These are phyloP conservation scores for Fusarium liriodendri DNA, from an alignment of 2,329 filamentous ascomycete species.

Conservation along the genomic window DNA sequence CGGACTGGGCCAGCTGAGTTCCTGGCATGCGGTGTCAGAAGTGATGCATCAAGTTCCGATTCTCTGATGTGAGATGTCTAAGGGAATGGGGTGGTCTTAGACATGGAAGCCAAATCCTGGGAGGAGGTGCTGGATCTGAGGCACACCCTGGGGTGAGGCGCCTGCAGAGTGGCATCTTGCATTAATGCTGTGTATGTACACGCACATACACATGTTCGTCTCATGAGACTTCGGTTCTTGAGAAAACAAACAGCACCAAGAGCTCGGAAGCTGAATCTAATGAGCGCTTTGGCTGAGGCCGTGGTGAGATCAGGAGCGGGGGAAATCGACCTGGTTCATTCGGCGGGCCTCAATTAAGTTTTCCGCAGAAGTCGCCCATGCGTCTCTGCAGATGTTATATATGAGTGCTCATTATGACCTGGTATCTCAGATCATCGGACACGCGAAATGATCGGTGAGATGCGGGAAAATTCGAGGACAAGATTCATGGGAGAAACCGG, in stretches of 20 bases:
- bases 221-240: not conserved
- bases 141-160: not conserved
- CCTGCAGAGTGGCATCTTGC: not conserved
- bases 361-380: not conserved
- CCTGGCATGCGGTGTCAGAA: not conserved
- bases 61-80: not conserved
- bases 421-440: not conserved
- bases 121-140: not conserved
- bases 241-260: not conserved
- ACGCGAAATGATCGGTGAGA: not conserved
- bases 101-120: not conserved
- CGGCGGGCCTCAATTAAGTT: not conserved
- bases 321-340: not conserved
- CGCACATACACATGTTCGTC: not conserved
- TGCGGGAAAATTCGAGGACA: not conserved
- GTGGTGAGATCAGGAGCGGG: not conserved
- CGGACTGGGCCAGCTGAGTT: not conserved
- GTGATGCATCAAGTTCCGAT: not conserved
- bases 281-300: not conserved
- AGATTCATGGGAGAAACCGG: not conserved
- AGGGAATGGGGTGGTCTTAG: not conserved
- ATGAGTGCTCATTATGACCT: not conserved
- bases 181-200: not conserved
- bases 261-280: fast-evolving
- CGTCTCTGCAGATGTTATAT: not conserved